A percentile compares a stretch with the other conserved stretches of the same genome.
phyloP scores from a whole-genome alignment of 345 rosid species.

The Lepidium sativum region DNA sequence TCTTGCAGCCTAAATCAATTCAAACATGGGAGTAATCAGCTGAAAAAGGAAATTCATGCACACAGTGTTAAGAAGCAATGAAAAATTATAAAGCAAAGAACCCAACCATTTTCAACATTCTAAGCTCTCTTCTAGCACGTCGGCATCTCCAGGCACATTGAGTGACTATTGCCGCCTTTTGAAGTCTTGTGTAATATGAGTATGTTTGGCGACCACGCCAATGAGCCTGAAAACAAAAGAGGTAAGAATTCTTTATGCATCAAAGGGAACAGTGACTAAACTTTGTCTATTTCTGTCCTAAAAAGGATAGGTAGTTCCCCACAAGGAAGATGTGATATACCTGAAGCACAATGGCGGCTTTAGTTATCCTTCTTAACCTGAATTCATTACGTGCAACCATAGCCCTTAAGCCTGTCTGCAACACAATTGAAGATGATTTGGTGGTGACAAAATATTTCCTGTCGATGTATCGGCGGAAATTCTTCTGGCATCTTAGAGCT shows the following conservation, averaged over 20 bases:
- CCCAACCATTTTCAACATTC: conserved; percentile 81
- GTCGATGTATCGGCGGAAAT: conserved; percentile 49
- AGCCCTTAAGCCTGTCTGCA: conserved; percentile 84
- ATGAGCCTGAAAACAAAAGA: conserved; percentile 44
- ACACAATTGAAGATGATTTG: conserved; percentile 46
- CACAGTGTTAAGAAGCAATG: neutral
- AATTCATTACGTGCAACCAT: conserved; percentile 86
- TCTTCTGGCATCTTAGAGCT: conserved; percentile 78
- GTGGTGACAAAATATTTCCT: conserved; percentile 42
- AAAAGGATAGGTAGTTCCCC: conserved; percentile 4
- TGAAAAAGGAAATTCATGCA: conserved; percentile 10
- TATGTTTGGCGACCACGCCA: conserved; percentile 56
- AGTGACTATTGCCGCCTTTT: conserved; percentile 66
- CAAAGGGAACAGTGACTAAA: conserved; percentile 10
- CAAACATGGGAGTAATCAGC: conserved; percentile 1
- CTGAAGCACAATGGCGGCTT: conserved; percentile 72
- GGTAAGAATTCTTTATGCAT: conserved; percentile 13
- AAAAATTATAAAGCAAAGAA: conserved; percentile 9
- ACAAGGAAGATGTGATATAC: conserved; percentile 28
- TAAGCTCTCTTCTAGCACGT: conserved; percentile 89
- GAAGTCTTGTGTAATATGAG: conserved; percentile 65
- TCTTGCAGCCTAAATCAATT: conserved; percentile 65
- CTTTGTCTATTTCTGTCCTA: neutral
- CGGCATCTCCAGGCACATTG: conserved; percentile 97
- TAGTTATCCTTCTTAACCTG: conserved; percentile 69